These are phyloP conservation scores for Euphorbia tirucalli DNA, from an alignment of 345 rosid genomes.

Conservation along the genomic window DNA sequence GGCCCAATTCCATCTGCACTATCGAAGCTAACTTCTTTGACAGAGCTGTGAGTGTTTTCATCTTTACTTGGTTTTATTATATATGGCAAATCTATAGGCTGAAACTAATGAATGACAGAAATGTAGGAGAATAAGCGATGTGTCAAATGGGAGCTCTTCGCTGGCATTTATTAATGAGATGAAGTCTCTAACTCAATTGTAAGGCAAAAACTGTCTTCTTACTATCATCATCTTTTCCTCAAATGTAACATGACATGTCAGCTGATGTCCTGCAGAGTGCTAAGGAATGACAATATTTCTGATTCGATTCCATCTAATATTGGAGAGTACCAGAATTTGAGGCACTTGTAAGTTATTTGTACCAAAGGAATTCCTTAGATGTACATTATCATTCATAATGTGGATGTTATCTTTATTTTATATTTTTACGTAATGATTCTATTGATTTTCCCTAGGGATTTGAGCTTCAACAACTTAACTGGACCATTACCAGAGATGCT, in stretches of 20 bases:
- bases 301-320: constrained; percentile 56
- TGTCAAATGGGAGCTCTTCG: constrained; percentile 52
- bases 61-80: not conserved
- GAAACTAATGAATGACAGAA: constrained; percentile 10
- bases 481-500: constrained; percentile 43
- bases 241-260: not conserved
- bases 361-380: not conserved
- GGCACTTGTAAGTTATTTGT: constrained; percentile 48
- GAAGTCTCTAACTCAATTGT: constrained; percentile 49
- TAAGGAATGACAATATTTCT: constrained; percentile 52
- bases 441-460: constrained; percentile 39
- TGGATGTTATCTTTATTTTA: not conserved
- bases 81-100: not conserved
- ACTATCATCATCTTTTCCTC: not conserved
- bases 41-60: constrained; percentile 48
- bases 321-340: constrained; percentile 47
- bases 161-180: constrained; percentile 47
- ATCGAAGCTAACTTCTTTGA: constrained; percentile 44
- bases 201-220: constrained; percentile 24
- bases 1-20: constrained; percentile 69
- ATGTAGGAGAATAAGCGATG: constrained; percentile 64
- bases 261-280: constrained; percentile 36
- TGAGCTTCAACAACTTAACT: constrained; percentile 53
- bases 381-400: no score
- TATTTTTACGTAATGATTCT: not conserved